Evolutionary conservation across 768 basidiomycete species (phyloP).

Genomic region (Lactarius hatsudake): DNA sequence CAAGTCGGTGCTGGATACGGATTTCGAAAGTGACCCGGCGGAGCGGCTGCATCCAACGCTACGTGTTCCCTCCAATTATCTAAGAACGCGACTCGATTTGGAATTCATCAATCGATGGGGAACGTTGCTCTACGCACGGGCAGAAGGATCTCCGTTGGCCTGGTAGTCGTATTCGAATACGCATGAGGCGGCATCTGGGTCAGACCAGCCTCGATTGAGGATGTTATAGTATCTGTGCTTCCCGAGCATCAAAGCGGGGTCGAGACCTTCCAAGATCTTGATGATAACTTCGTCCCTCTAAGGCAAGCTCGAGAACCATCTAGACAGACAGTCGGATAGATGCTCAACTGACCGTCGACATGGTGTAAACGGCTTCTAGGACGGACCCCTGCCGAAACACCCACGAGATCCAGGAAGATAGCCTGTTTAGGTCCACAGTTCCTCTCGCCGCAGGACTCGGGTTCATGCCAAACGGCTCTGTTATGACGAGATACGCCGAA

Average conservation of each 20-base stretch:
- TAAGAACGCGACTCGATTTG: background rate
- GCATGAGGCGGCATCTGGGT: slow-evolving; percentile 10
- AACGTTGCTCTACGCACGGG: slow-evolving; percentile 15
- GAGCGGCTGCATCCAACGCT: background rate
- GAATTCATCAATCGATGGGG: background rate
- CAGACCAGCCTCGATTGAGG: slow-evolving; percentile 9
- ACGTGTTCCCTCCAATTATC: slow-evolving; percentile 23
- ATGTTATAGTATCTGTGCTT: slow-evolving; percentile 21
- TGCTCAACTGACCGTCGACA: slow-evolving; percentile 25
- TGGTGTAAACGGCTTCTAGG: slow-evolving; percentile 23
- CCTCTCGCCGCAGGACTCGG: slow-evolving; percentile 14
- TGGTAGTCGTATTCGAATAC: slow-evolving; percentile 20
- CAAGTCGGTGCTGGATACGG: slow-evolving; percentile 25
- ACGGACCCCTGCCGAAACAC: slow-evolving; percentile 15
- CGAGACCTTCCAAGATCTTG: slow-evolving; percentile 10
- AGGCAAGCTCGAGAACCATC: slow-evolving; percentile 4
- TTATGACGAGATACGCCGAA: slow-evolving; percentile 22
- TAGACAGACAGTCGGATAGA: background rate
- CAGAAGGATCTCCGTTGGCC: slow-evolving; percentile 18
- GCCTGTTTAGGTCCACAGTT: slow-evolving; percentile 11
- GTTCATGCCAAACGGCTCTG: slow-evolving; percentile 21
- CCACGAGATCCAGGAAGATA: slow-evolving; percentile 24
- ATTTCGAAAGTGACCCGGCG: slow-evolving; percentile 10
- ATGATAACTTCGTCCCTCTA: slow-evolving; percentile 25
- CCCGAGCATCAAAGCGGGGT: slow-evolving; percentile 15